A percentile compares a stretch with the other conserved stretches of the same genome.
Evolutionary conservation across 805 yeast species (phyloP).

Genomic region (Priceomyces carsonii): DNA sequence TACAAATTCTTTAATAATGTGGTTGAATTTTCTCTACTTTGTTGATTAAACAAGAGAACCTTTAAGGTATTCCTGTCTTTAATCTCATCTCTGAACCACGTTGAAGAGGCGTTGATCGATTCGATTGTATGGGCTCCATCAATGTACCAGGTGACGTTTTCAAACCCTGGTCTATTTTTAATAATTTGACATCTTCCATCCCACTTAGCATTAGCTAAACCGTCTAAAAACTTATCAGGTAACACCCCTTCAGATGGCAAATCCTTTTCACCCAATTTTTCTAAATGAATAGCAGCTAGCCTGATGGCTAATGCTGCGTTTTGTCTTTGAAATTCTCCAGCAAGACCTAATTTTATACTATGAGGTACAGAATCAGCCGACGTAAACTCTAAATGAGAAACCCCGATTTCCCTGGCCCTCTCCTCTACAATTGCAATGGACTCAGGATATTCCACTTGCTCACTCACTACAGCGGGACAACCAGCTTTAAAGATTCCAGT

Average conservation of each 20-base stretch:
- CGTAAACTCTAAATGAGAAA: slow-evolving; percentile 50
- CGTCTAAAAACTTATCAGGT: slow-evolving; percentile 54
- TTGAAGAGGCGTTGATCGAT: slow-evolving; percentile 76
- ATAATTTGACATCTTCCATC: slow-evolving; percentile 94
- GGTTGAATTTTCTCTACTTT: slow-evolving; percentile 77
- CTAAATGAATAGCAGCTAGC: slow-evolving; percentile 62
- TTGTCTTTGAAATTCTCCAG: slow-evolving; percentile 79
- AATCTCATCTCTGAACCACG: slow-evolving; percentile 60
- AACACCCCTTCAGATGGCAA: slow-evolving; percentile 29
- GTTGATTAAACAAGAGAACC: slow-evolving; percentile 88
- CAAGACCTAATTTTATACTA: slow-evolving; percentile 62
- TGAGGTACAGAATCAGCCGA: slow-evolving; percentile 33
- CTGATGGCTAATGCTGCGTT: slow-evolving; percentile 89
- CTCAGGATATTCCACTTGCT: slow-evolving; percentile 51
- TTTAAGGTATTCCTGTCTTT: slow-evolving; percentile 17
- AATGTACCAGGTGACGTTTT: slow-evolving; percentile 67
- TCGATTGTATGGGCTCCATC: slow-evolving; percentile 98
- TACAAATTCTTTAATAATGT: slow-evolving; percentile 59
- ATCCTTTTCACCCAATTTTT: slow-evolving; percentile 40
- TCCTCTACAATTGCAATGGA: slow-evolving; percentile 57
- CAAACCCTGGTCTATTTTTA: slow-evolving; percentile 39
- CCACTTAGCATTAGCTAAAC: slow-evolving; percentile 75
- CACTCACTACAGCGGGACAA: slow-evolving; percentile 65
- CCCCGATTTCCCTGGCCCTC: slow-evolving; percentile 67
- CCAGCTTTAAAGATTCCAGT: slow-evolving; percentile 83